phyloP scores from a whole-genome alignment of 2,329 filamentous ascomycete genomes.

The Aspergillus eucalypticola region DNA sequence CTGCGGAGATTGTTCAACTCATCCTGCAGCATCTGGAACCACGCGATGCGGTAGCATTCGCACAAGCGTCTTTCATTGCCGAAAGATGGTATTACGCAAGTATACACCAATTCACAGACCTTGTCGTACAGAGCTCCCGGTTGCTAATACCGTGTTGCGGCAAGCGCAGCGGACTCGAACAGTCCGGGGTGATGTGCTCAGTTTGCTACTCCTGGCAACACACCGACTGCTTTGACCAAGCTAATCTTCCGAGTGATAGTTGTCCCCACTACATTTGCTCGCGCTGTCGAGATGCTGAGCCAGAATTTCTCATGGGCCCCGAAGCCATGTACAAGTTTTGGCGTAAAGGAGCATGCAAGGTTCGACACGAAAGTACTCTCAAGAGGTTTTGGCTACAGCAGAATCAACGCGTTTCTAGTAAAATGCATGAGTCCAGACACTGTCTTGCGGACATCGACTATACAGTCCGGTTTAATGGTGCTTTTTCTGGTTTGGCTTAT shows the following conservation, averaged over 20 bases:
- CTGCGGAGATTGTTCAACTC: constrained; percentile 16
- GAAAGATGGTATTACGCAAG: constrained; percentile 26
- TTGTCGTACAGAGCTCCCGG: constrained; percentile 16
- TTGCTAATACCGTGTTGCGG: constrained; percentile 29
- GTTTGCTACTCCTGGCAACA: constrained; percentile 21
- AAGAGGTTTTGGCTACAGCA: no score
- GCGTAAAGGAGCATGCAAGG: no score
- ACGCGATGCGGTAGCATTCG: constrained; percentile 25
- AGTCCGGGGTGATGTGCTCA: constrained; percentile 19
- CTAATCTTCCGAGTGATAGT: neutral
- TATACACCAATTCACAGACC: constrained; percentile 21
- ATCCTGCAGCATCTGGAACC: constrained; percentile 19
- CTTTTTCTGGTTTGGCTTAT: constrained; percentile 24
- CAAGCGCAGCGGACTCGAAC: constrained; percentile 16
- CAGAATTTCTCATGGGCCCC: neutral
- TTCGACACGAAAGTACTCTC: no score
- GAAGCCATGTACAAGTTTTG: no score
- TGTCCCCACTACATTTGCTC: neutral
- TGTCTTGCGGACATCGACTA: constrained; percentile 11
- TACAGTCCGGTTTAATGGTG: constrained; percentile 16
- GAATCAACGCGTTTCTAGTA: no score
- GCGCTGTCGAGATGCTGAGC: neutral
- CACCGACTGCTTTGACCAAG: constrained; percentile 3
- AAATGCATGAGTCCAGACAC: no score
- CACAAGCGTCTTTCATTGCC: constrained; percentile 24